These are phyloP conservation scores for Diospyros kaki DNA, from an alignment of 148 eudicot genomes.

Conservation along the genomic window DNA sequence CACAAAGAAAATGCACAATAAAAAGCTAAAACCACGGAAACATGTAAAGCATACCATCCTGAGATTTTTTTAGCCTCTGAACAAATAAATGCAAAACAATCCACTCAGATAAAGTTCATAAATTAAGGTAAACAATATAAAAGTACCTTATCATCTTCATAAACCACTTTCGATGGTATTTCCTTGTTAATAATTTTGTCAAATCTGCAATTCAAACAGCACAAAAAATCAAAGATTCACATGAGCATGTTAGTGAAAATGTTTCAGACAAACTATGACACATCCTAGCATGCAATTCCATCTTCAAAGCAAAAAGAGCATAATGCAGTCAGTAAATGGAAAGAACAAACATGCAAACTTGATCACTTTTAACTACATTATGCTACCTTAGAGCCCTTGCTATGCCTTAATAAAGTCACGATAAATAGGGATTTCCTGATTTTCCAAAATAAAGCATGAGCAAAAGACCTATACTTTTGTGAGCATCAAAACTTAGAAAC, in stretches of 20 bases:
- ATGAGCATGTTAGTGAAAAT: neutral
- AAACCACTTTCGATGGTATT: constrained; percentile 82
- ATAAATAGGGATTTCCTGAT: no score
- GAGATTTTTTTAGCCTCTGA: no score
- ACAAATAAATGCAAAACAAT: no score
- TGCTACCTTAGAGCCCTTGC: neutral
- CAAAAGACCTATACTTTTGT: no score
- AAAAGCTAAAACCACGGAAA: neutral
- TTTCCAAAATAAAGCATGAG: no score
- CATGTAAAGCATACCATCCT: no score
- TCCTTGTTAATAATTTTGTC: constrained; percentile 94
- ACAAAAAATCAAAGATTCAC: neutral
- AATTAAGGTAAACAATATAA: neutral
- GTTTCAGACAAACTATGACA: neutral
- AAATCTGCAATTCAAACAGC: constrained; percentile 53
- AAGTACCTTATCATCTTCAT: constrained; percentile 77
- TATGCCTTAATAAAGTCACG: no score
- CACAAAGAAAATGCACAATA: neutral
- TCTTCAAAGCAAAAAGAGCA: neutral
- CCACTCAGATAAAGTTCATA: neutral
- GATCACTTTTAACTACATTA: neutral
- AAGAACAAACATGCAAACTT: neutral
- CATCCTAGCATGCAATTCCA: neutral
- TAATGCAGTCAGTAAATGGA: neutral
- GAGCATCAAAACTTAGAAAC: no score